Evolutionary conservation across 1,284 basidiomycete genomes (phyloP).

Genomic region (Rhodotorula sp.): DNA sequence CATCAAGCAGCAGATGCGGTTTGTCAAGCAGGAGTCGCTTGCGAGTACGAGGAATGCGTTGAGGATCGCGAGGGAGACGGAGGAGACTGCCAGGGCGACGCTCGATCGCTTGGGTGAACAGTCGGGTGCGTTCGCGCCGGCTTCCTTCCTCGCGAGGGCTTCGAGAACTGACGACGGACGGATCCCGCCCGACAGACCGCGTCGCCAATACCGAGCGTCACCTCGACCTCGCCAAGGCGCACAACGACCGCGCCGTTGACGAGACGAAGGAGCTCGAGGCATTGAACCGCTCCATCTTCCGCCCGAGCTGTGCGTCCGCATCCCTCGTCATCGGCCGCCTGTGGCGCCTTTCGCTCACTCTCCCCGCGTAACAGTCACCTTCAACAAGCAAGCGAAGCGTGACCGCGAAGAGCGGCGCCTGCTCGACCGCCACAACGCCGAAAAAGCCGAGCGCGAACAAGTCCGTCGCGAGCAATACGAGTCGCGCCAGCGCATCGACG

Average conservation of each 20-base stretch:
- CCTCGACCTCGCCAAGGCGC: constrained; percentile 87
- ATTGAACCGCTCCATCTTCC: constrained; percentile 92
- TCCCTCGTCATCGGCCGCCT: not conserved
- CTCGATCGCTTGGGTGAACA: constrained; percentile 85
- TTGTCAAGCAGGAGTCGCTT: constrained; percentile 89
- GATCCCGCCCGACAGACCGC: constrained; percentile 47
- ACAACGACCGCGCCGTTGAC: constrained; percentile 85
- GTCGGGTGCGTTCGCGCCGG: constrained; percentile 65
- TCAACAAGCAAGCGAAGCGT: constrained; percentile 69
- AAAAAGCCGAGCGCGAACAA: constrained; percentile 78
- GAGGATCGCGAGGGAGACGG: constrained; percentile 86
- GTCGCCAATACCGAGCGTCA: constrained; percentile 95
- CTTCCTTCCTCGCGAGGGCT: not conserved
- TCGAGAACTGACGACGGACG: not conserved
- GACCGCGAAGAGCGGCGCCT: constrained; percentile 86
- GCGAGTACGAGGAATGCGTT: constrained; percentile 89
- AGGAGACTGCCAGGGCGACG: constrained; percentile 90
- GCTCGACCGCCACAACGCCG: constrained; percentile 81
- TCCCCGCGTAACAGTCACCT: constrained; percentile 34
- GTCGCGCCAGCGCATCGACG: constrained; percentile 79
- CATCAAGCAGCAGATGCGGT: constrained; percentile 89
- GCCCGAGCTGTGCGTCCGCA: constrained; percentile 56
- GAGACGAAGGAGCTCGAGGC: constrained; percentile 90
- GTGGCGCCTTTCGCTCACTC: not conserved
- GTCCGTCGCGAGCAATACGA: constrained; percentile 81